phyloP scores from a whole-genome alignment of 139 green algal genomes.

The Chlamydomonas schloesseri region DNA sequence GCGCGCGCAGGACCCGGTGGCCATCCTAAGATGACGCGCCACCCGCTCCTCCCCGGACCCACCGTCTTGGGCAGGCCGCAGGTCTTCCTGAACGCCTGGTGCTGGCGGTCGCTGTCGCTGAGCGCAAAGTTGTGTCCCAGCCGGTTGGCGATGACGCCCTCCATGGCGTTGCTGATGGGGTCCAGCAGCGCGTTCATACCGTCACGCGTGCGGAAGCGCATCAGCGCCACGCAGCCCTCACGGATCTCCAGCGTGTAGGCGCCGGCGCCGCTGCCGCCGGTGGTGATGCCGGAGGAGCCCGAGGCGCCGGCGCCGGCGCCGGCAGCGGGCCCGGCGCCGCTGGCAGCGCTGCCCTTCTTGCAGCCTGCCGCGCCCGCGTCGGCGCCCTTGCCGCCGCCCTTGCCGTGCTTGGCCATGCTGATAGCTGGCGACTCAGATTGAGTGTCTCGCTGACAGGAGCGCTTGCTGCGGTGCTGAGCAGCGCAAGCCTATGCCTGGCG shows the following conservation, averaged over 20 bases:
- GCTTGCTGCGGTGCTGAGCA: too few species aligned
- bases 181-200: slow-evolving; percentile 39
- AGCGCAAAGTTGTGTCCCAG: slow-evolving; percentile 42
- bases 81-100: neutral
- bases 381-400: neutral
- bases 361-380: neutral
- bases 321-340: neutral
- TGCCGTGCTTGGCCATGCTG: slow-evolving; percentile 24
- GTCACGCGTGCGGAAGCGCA: slow-evolving; percentile 23
- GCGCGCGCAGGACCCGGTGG: too few species aligned
- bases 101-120: neutral
- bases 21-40: too few species aligned
- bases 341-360: neutral
- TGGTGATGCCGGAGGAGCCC: neutral
- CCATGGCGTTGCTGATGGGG: slow-evolving; percentile 30
- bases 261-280: neutral
- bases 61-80: slow-evolving; percentile 22
- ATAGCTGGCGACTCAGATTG: neutral
- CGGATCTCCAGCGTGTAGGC: slow-evolving; percentile 22
- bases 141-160: slow-evolving; percentile 41
- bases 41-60: too few species aligned
- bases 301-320: too few species aligned
- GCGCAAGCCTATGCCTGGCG: too few species aligned
- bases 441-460: too few species aligned
- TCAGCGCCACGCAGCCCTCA: slow-evolving; percentile 30